These are phyloP conservation scores for Coemansia reversa DNA, from an alignment of 192 early-diverging fungal genomes.

Conservation along the genomic window DNA sequence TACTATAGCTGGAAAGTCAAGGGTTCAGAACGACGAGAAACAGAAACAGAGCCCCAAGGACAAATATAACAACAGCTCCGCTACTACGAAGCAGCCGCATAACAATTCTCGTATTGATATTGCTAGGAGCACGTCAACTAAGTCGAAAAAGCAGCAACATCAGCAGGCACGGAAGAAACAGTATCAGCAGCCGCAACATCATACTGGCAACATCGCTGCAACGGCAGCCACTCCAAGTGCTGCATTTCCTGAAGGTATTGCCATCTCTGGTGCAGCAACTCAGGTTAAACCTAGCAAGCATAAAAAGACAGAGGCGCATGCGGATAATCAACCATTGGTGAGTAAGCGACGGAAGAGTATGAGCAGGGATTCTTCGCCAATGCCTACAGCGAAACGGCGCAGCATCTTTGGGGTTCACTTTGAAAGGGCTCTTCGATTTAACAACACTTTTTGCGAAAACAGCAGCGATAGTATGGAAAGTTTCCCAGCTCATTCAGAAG, in stretches of 20 bases:
- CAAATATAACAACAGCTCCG: not conserved
- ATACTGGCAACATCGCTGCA: not conserved
- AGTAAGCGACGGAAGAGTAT: not conserved
- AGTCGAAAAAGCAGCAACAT: not conserved
- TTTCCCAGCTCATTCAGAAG: not conserved
- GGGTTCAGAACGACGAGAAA: not conserved
- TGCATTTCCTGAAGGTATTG: not conserved
- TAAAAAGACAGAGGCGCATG: not conserved
- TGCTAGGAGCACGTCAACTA: not conserved
- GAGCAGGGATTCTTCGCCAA: not conserved
- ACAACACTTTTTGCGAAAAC: not conserved
- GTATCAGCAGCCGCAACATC: not conserved
- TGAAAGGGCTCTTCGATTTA: not conserved
- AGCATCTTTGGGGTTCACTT: conserved; percentile 3
- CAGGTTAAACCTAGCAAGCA: not conserved
- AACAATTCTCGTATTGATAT: not conserved
- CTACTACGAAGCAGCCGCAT: not conserved
- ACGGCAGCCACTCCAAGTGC: not conserved
- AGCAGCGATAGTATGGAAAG: not conserved
- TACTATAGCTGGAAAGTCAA: conserved; percentile 9
- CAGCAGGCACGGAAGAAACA: not conserved
- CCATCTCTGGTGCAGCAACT: not conserved
- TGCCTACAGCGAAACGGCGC: conserved; percentile 1
- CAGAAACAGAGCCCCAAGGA: not conserved
- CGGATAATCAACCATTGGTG: not conserved